Base-by-base conservation (phyloP, 2,329 filamentous ascomycete genomes). In the Ophiocordyceps australis region DNA sequence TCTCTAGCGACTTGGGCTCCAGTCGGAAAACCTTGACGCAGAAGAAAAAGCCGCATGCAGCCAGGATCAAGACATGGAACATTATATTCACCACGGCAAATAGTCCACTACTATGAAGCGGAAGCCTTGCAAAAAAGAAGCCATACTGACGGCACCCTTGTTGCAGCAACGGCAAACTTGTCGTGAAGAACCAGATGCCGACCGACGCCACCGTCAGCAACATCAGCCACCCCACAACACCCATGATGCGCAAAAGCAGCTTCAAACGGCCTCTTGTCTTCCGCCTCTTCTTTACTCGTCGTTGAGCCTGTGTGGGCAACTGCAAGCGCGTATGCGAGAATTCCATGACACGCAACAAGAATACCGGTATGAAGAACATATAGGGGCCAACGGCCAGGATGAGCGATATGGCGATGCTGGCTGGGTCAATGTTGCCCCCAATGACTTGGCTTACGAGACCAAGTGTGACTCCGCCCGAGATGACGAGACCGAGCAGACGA, bases 141-240 rank as follows among this genome's bases (percentile, higher is more conserved):
- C 41, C 40, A 16, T 39, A 38, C 21, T 49, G 43, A 3, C 27
- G 29, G 27, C 47, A 49, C 8, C 24, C 25, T 5, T 37, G 32
- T 16, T 33, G 9, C 7, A 38, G 32, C 1, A 27, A 32, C 2
- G 47, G 38, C 4, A 47, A 26, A 23, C 36, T 41, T 0, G 34
- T 33, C 1, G 36, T 38, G 30, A 43, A 47, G 24, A 39, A 48
- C 47, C 50, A 53, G 3, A 45, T 34, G 5, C 35, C 46, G 4
- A 50, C 29, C 3, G 43, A 36, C 0, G 46, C 32, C 14, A 41
- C 34, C 5, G 37, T 35, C 9, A 42, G 16, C 1, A 52, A 33
- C 5, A 48, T 34, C 0, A 34, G 23, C 14, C 45, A 38, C 9
- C 35, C 40, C 5, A 38, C 25, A 4, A 41, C 27, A 13, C 40